Evolutionary conservation across 805 yeast genomes (phyloP), one percentile per base, ranked within the genome.

Genomic region (Debaryomyces tyrocola): DNA sequence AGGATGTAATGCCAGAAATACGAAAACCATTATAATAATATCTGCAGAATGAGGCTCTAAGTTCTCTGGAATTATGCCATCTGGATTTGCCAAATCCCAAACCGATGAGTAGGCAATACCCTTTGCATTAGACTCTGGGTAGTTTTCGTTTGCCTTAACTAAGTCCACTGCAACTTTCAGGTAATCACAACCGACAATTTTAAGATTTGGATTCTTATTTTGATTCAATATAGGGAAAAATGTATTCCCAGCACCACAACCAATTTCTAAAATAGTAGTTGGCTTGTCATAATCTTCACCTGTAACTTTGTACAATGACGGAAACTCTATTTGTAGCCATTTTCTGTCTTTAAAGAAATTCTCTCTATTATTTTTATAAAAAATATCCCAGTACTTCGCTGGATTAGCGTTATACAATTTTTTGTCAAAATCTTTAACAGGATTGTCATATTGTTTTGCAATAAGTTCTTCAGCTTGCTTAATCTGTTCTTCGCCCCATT

Each of bases 201-300:
- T 77, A 43, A 94, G 69, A 21, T 83, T 67, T n/a, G 84, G 83
- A 67, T 94, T 94, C 63, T 87, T 75, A 63, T 94, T 94, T 56
- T 86, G 90, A 45, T 78, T 78, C 47, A 94, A 69, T 17, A 94
- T 84, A 4, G 99, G 99, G 64, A 86, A 94, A 73, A 94, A 79
- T 0, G 99, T 94, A 65, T 94, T 94, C 9, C 99, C 99, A 4
- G 97, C 98, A 46, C 99, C 99, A 69, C 99, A 94, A 3, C 99
- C 99, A 40, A 94, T 85, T 66, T 94, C 99, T 45, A 94, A 75
- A 29, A 94, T 85, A 3, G 84, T 82, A 18, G 77, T 76, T 4
- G 85, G 80, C n/a, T 90, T 86, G 6, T 84, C 75, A 53, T 84
- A 86, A 20, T 79, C 77, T 51, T 82, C 80, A 14, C 55, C 56